Base-by-base conservation (phyloP, 768 basidiomycete species). In the Strobilomyces dryophilus region DNA sequence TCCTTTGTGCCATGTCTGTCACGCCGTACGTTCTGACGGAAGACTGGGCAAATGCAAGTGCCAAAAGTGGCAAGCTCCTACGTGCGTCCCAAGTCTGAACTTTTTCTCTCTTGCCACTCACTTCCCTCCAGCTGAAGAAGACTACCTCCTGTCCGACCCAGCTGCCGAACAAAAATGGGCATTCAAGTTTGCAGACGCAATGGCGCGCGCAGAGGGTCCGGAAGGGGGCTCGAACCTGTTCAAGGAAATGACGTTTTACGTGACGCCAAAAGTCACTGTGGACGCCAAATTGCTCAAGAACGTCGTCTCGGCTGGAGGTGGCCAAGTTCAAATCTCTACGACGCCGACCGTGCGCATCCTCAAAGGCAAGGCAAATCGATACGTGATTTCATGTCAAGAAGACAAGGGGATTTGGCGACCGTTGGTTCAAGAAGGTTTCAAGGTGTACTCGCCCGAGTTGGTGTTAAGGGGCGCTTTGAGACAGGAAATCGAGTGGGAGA, bases 371-470 rank as follows among this genome's bases (percentile, higher is more conserved):
- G 55, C 59, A 21, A 69, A 78, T 18, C 77, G 85, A 32, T 76
- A 81, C 62, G 75, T 92, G 29, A 75, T 93, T 27, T 89, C 89
- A 0, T 83, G 82, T 53, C 67, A 69, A 26, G 82, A 81, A 21
- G 91, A 92, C 57, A 70, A 70, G 24, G 71, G 76, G 2, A 78
- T 86, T 15, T 92, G 90, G 89, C 70, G 80, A 24, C 78, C 84
- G 8, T 72, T 92, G 37, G 72, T 72, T 0, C 61, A 79, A 18
- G 72, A 71, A 14, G 74, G 79, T 0, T 71, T 77, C 57, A 73
- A 74, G 18, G 76, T 92, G n/a, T 92, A 89, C 67, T 78, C 77
- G 0, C 76, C 79, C 27, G 89, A 92, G 63, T 70, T 92, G 26
- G 66, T 93, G 14, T 67, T 92, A 53, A 80, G 73, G 32, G 81